Conservation (phyloP, 2,329 filamentous ascomycete species). For the Fusarium keratoplasticum region DNA sequence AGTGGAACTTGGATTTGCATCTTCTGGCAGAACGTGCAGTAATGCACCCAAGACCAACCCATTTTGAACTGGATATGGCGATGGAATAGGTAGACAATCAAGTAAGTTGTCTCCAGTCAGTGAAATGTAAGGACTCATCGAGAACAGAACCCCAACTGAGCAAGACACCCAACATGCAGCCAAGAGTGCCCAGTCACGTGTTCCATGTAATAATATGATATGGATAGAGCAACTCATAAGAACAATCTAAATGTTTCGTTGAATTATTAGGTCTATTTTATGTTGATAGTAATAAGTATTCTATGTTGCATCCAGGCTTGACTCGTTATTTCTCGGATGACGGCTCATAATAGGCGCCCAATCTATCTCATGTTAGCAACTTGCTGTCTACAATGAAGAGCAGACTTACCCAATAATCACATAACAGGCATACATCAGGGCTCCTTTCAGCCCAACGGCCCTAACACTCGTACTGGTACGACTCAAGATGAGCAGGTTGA, state of each 20-base stretch:
- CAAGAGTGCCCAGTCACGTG: not conserved
- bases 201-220: not conserved
- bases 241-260: not conserved
- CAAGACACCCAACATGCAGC: not conserved
- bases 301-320: not conserved
- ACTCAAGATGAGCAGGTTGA: slow-evolving; percentile 81
- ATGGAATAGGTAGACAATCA: not conserved
- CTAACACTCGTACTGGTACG: slow-evolving; percentile 75
- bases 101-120: not conserved
- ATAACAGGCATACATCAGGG: slow-evolving; percentile 65
- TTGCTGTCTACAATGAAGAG: no score
- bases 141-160: not conserved
- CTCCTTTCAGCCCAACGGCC: slow-evolving; percentile 64
- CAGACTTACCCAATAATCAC: slow-evolving; percentile 58
- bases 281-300: not conserved
- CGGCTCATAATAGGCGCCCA: slow-evolving; percentile 36
- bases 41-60: not conserved
- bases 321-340: slow-evolving; percentile 15
- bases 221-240: not conserved
- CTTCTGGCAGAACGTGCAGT: not conserved
- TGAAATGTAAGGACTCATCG: not conserved
- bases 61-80: not conserved
- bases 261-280: not conserved
- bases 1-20: not conserved
- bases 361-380: not conserved